Conservation (phyloP, 2,329 filamentous ascomycete genomes). For the Claviceps pazoutovae region DNA sequence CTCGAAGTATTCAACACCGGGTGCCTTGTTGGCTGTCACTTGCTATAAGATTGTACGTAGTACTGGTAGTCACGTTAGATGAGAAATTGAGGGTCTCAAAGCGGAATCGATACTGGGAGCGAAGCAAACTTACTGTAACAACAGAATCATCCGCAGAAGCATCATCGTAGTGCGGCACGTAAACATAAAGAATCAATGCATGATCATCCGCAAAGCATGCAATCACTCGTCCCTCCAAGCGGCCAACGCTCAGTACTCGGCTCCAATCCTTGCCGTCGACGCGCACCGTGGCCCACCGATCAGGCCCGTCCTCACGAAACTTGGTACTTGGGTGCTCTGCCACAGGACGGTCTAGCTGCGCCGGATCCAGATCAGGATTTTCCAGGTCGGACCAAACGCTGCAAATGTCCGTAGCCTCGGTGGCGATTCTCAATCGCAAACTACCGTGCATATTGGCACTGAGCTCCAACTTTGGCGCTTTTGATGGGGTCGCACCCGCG, state of each 20-base stretch:
- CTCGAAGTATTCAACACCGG: background rate
- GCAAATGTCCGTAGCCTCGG: slow-evolving; percentile 72
- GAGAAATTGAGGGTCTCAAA: background rate
- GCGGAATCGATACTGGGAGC: background rate
- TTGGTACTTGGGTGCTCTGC: slow-evolving; percentile 69
- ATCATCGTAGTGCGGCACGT: slow-evolving; percentile 58
- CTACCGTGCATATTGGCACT: slow-evolving; percentile 91
- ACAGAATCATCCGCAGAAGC: slow-evolving; percentile 54
- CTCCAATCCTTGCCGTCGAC: slow-evolving; percentile 95
- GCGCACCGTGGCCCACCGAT: slow-evolving; percentile 76
- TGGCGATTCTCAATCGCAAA: slow-evolving; percentile 63
- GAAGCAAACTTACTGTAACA: slow-evolving; percentile 46
- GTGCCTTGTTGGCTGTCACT: background rate
- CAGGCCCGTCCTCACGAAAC: slow-evolving; percentile 63
- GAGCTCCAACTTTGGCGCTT: slow-evolving; percentile 61
- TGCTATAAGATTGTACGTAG: slow-evolving; percentile 30
- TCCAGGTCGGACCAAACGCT: slow-evolving; percentile 75
- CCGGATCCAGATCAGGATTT: slow-evolving; percentile 77
- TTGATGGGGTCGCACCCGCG: slow-evolving; percentile 25
- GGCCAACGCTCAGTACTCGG: slow-evolving; percentile 79
- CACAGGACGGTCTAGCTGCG: slow-evolving; percentile 56
- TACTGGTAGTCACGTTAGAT: slow-evolving; percentile 20
- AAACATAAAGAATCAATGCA: slow-evolving; percentile 72
- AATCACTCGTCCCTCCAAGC: slow-evolving; percentile 80
- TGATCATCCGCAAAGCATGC: slow-evolving; percentile 77